Percentiles rank a stretch among this genome's conserved stretches.
phyloP scores from a whole-genome alignment of 805 yeast species.

The Saccharomycopsis selenospora region DNA sequence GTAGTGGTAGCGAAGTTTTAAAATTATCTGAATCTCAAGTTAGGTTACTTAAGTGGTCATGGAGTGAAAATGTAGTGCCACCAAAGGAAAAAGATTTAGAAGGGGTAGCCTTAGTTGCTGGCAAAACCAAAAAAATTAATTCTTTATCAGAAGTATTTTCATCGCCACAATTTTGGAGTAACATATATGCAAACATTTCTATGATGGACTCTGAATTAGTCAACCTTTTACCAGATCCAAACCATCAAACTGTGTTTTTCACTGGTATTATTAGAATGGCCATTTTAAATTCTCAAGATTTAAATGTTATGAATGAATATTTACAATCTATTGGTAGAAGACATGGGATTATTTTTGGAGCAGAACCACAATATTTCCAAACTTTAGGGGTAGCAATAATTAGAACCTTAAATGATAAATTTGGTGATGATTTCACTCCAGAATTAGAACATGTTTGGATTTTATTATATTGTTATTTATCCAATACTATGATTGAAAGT shows the following conservation, averaged over 20 bases:
- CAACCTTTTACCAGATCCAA: conserved; percentile 17
- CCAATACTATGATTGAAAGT: conserved; percentile 26
- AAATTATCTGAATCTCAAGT: conserved; percentile 16
- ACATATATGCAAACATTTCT: conserved; percentile 16
- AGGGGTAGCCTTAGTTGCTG: neutral
- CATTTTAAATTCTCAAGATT: conserved; percentile 16
- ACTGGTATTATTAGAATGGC: conserved; percentile 22
- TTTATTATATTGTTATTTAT: conserved; percentile 25
- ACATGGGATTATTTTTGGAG: conserved; percentile 22
- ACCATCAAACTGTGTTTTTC: conserved; percentile 20
- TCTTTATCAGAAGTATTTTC: conserved; percentile 16
- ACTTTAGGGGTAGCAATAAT: conserved; percentile 21
- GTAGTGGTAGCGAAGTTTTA: conserved; percentile 4
- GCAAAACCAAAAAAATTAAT: conserved; percentile 6
- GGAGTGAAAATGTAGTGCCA: conserved; percentile 17
- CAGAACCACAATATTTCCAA: conserved; percentile 21
- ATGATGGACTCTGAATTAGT: conserved; percentile 15
- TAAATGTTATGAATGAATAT: conserved; percentile 19
- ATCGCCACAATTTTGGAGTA: conserved; percentile 20
- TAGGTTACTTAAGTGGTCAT: conserved; percentile 17
- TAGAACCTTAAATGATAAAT: conserved; percentile 18
- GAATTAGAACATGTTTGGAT: conserved; percentile 24
- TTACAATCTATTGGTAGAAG: conserved; percentile 20
- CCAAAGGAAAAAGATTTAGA: conserved; percentile 8
- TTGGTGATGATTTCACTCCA: conserved; percentile 21